These are phyloP conservation scores for Aspergillus bombycis DNA, from an alignment of 2,329 filamentous ascomycete genomes.

Conservation along the genomic window DNA sequence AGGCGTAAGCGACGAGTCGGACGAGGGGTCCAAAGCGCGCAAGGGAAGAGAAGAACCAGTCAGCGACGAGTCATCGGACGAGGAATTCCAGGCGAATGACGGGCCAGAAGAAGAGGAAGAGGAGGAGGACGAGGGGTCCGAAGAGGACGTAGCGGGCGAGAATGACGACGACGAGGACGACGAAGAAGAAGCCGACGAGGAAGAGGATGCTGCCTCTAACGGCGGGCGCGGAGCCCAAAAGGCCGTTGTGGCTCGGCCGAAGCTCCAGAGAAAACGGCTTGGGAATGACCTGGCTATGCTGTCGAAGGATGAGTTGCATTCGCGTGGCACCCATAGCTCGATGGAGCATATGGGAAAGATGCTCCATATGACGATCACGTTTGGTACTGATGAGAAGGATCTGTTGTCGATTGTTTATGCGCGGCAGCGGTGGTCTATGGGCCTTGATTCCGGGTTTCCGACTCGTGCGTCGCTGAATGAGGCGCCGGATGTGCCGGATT, in stretches of 20 bases:
- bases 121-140: conserved; percentile 17
- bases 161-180: conserved; percentile 25
- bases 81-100: conserved; percentile 36
- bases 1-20: conserved; percentile 36
- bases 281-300: conserved; percentile 24
- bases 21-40: conserved; percentile 13
- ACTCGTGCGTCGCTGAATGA: conserved; percentile 43
- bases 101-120: conserved; percentile 26
- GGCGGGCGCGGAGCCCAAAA: conserved; percentile 14
- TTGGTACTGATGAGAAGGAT: conserved; percentile 56
- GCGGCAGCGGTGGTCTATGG: conserved; percentile 53
- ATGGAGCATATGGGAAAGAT: conserved; percentile 45
- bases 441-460: conserved; percentile 55
- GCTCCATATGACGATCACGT: conserved; percentile 52
- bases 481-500: conserved; percentile 33
- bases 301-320: conserved; percentile 35
- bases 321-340: conserved; percentile 41
- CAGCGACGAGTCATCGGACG: conserved; percentile 34
- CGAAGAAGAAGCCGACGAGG: conserved; percentile 14
- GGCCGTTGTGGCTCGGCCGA: conserved; percentile 5
- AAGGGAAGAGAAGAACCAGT: conserved; percentile 17
- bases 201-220: conserved; percentile 4
- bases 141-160: conserved; percentile 12
- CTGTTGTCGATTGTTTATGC: conserved; percentile 51
- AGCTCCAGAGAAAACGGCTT: conserved; percentile 18